phyloP scores from a whole-genome alignment of 768 basidiomycete genomes.

The Tricholoma sp. region DNA sequence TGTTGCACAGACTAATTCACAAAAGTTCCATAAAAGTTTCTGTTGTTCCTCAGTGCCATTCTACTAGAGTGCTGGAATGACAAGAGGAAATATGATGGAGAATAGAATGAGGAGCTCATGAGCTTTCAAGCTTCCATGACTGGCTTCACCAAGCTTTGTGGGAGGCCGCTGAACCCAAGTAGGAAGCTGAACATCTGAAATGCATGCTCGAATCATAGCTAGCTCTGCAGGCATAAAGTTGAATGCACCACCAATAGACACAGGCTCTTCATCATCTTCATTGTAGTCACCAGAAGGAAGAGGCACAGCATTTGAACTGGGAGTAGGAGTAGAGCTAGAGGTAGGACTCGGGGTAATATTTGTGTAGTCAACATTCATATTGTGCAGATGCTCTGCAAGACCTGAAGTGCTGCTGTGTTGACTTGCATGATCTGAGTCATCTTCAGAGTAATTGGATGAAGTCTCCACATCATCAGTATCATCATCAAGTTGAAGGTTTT shows the following conservation, averaged over 20 bases:
- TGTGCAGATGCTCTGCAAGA: neutral
- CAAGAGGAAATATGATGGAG: conserved; percentile 22
- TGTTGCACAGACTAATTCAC: conserved; percentile 18
- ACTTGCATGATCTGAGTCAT: neutral
- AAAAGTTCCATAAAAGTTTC: conserved; percentile 15
- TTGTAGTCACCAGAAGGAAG: neutral
- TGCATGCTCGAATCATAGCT: conserved; percentile 13
- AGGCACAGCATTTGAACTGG: neutral
- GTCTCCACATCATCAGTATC: neutral
- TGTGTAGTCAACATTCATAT: neutral
- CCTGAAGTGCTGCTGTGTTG: neutral
- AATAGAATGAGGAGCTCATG: conserved; percentile 23
- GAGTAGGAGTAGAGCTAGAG: neutral
- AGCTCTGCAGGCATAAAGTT: conserved; percentile 10
- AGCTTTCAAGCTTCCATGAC: conserved; percentile 29
- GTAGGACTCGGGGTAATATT: neutral
- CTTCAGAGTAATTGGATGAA: neutral
- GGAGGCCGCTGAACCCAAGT: conserved; percentile 21
- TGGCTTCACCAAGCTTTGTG: conserved; percentile 24
- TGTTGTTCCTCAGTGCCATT: conserved; percentile 2
- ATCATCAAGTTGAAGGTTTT: neutral
- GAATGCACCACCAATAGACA: conserved; percentile 4
- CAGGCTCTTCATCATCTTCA: neutral
- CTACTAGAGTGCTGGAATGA: conserved; percentile 25
- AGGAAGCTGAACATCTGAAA: conserved; percentile 10